These are phyloP conservation scores for Saturnispora ahearnii DNA, from an alignment of 805 yeast genomes.

Conservation along the genomic window DNA sequence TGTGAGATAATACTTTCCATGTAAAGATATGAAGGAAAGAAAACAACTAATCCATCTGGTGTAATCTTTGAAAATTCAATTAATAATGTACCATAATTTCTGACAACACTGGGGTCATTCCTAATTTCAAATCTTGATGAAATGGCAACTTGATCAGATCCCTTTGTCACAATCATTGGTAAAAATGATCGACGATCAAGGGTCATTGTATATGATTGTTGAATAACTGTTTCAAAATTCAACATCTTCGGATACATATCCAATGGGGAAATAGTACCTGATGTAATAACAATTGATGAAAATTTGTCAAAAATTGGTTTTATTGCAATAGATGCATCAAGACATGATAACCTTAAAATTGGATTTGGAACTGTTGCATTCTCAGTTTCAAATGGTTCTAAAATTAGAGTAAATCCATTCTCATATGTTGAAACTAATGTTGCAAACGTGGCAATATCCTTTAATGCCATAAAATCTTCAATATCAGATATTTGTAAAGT, in stretches of 20 bases:
- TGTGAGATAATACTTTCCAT: constrained; percentile 97
- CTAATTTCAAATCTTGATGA: constrained; percentile 94
- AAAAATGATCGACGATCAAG: constrained; percentile 84
- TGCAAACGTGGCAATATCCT: constrained; percentile 95
- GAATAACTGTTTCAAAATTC: constrained; percentile 86
- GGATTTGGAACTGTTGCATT: constrained; percentile 96
- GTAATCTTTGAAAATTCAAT: constrained; percentile 91
- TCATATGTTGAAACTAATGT: constrained; percentile 94
- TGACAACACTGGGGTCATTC: constrained; percentile 94
- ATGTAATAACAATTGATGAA: constrained; percentile 86
- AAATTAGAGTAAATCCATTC: constrained; percentile 78
- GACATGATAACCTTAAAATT: constrained; percentile 81
- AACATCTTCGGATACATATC: constrained; percentile 98
- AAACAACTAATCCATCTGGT: constrained; percentile 97
- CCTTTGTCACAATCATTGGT: constrained; percentile 94
- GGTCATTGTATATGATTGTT: constrained; percentile 94
- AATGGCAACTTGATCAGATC: constrained; percentile 95
- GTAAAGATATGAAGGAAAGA: constrained; percentile 92
- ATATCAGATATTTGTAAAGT: constrained; percentile 82
- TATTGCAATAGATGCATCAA: constrained; percentile 96
- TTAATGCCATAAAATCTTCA: constrained; percentile 86
- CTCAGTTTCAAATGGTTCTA: constrained; percentile 93
- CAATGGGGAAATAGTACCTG: constrained; percentile 96
- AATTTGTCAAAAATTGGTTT: constrained; percentile 94
- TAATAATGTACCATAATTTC: constrained; percentile 89